These are phyloP conservation scores for Hygrophila difformis DNA, from an alignment of 257 asterid genomes.

Conservation along the genomic window DNA sequence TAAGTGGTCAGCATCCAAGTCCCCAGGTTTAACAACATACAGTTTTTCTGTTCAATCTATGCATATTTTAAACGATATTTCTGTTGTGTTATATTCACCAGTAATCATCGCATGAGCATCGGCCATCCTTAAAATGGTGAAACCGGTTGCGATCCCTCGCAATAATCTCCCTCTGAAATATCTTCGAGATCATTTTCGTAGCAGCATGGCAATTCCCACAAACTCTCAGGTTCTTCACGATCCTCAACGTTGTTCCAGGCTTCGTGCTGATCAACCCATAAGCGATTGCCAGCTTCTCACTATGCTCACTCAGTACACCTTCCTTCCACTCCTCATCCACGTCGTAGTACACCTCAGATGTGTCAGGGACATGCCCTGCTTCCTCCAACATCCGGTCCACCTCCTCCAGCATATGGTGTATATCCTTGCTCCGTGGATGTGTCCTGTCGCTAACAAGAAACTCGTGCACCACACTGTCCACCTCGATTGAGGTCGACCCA, in stretches of 20 bases:
- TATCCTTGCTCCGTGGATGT: constrained; percentile 25
- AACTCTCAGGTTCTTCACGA: constrained; percentile 34
- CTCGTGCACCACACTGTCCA: constrained; percentile 30
- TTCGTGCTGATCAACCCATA: constrained; percentile 33
- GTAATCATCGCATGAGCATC: constrained; percentile 39
- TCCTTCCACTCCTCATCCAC: constrained; percentile 38
- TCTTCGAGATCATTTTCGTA: constrained; percentile 34
- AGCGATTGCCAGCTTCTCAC: constrained; percentile 43
- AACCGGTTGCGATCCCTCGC: constrained; percentile 35
- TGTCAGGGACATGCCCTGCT: constrained; percentile 29
- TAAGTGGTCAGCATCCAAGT: no score
- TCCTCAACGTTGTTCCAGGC: constrained; percentile 30
- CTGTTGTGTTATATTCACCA: no score
- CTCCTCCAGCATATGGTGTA: constrained; percentile 32
- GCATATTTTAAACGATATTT: no score
- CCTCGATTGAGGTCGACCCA: constrained; percentile 43
- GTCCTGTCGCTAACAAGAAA: constrained; percentile 38
- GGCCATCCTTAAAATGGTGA: constrained; percentile 39
- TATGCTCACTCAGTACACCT: constrained; percentile 32
- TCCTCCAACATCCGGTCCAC: constrained; percentile 20
- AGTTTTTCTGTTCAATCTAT: no score
- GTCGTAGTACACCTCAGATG: constrained; percentile 38
- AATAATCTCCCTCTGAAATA: constrained; percentile 28
- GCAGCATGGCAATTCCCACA: constrained; percentile 37
- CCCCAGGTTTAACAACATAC: no score